phyloP scores from a whole-genome alignment of 805 yeast species.

The Teunomyces panamensis region DNA sequence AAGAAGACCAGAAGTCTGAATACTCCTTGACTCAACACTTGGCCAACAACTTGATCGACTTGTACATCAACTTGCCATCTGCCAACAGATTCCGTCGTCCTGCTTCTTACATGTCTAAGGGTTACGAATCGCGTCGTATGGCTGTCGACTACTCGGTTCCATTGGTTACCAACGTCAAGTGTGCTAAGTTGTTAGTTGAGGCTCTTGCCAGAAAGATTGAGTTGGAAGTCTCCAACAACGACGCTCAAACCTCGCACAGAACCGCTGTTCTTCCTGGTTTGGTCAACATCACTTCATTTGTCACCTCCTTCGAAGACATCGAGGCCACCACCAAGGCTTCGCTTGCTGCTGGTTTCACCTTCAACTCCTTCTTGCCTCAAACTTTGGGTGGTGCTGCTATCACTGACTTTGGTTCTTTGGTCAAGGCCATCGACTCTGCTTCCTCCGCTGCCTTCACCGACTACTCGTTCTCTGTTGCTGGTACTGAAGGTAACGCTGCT shows the following conservation, averaged over 20 bases:
- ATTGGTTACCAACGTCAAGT: slow-evolving; percentile 93
- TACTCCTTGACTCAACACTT: slow-evolving; percentile 94
- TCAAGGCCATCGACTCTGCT: slow-evolving; percentile 57
- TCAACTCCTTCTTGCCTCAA: slow-evolving; percentile 75
- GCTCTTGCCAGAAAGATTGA: slow-evolving; percentile 74
- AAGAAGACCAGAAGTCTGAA: slow-evolving; percentile 81
- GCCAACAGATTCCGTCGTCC: slow-evolving; percentile 98
- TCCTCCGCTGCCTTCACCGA: slow-evolving; percentile 71
- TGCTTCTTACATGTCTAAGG: slow-evolving; percentile 95
- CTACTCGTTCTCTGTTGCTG: slow-evolving; percentile 80
- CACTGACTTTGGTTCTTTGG: slow-evolving; percentile 62
- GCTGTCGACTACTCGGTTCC: slow-evolving; percentile 99
- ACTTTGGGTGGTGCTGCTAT: slow-evolving; percentile 61
- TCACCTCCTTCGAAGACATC: slow-evolving; percentile 68
- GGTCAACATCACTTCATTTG: slow-evolving; percentile 75
- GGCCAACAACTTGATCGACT: slow-evolving; percentile 93
- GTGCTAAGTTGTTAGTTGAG: slow-evolving; percentile 93
- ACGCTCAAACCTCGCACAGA: slow-evolving; percentile 87
- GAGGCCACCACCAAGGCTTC: slow-evolving; percentile 68
- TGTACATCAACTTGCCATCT: slow-evolving; percentile 95
- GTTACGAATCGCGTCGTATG: slow-evolving; percentile 98
- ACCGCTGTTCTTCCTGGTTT: slow-evolving; percentile 84
- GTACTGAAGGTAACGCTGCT: slow-evolving; percentile 64
- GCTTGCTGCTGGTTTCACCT: slow-evolving; percentile 84
- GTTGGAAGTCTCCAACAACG: slow-evolving; percentile 72